Evolutionary conservation across 306 rosid genomes (phyloP).

Genomic region (Casuarina cunninghamiana): DNA sequence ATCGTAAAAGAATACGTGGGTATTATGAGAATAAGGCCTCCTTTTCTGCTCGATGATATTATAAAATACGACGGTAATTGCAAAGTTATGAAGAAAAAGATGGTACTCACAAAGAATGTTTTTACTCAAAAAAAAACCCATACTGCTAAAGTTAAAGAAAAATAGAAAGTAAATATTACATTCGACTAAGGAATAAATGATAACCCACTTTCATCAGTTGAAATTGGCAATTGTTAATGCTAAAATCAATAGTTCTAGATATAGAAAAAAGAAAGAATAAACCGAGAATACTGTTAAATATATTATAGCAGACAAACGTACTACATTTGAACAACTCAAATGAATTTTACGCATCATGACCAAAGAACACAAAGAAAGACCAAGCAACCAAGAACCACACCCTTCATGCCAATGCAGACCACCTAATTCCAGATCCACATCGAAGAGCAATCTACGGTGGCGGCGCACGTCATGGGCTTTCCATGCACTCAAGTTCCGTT

Average conservation of each 20-base stretch:
- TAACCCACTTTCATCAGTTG: no score
- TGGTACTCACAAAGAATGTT: not conserved
- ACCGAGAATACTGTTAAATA: not conserved
- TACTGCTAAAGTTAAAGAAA: not conserved
- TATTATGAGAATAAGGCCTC: constrained; percentile 1
- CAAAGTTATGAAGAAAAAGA: not conserved
- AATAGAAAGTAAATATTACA: not conserved
- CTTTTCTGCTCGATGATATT: not conserved
- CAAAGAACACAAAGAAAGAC: not conserved
- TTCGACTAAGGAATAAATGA: not conserved
- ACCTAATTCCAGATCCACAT: constrained; percentile 64
- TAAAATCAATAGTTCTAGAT: not conserved
- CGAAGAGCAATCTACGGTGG: constrained; percentile 67
- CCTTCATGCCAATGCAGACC: constrained; percentile 71
- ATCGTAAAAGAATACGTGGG: constrained; percentile 23
- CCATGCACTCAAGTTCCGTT: constrained; percentile 38
- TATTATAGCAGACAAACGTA: not conserved
- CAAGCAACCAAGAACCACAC: constrained; percentile 31
- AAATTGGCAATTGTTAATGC: not conserved
- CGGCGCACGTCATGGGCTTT: constrained; percentile 69
- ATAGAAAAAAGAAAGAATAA: not conserved
- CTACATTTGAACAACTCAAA: not conserved
- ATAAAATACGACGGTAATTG: not conserved
- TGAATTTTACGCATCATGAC: not conserved
- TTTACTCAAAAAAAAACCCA: no score